Conservation (phyloP, 2,329 filamentous ascomycete species). For the Polytolypa hystricis region DNA sequence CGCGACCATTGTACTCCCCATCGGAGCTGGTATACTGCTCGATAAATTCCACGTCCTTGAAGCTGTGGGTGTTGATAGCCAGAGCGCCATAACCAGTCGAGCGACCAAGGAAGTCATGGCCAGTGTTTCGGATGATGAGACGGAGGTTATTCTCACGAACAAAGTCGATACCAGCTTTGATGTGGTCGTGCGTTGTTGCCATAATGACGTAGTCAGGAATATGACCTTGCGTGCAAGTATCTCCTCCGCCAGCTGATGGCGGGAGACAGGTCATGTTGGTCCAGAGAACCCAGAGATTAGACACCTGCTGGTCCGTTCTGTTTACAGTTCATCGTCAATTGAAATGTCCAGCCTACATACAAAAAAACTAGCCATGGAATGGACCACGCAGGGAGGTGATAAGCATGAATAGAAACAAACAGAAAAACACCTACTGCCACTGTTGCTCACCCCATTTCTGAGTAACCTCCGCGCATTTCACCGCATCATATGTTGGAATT, state of each 20-base stretch:
- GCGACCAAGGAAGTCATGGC: conserved; percentile 2
- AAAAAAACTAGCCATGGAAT: too few species aligned
- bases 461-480: background rate
- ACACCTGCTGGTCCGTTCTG: conserved; percentile 2
- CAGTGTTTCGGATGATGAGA: conserved; percentile 1
- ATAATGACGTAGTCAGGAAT: background rate
- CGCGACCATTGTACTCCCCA: background rate
- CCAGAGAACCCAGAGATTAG: background rate
- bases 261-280: conserved; percentile 1
- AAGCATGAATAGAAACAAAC: background rate
- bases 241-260: background rate
- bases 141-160: background rate
- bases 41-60: conserved; percentile 1
- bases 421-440: conserved; percentile 1
- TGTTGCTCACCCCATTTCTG: background rate
- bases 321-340: background rate
- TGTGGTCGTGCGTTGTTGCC: background rate
- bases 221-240: background rate
- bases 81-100: conserved; percentile 2
- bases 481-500: background rate
- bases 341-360: too few species aligned
- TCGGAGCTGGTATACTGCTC: background rate
- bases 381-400: too few species aligned
- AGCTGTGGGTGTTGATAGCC: conserved; percentile 2
- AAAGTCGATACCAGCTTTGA: conserved; percentile 1